These are phyloP conservation scores for Cornus controversa DNA, from an alignment of 148 eudicot species.

Conservation along the genomic window DNA sequence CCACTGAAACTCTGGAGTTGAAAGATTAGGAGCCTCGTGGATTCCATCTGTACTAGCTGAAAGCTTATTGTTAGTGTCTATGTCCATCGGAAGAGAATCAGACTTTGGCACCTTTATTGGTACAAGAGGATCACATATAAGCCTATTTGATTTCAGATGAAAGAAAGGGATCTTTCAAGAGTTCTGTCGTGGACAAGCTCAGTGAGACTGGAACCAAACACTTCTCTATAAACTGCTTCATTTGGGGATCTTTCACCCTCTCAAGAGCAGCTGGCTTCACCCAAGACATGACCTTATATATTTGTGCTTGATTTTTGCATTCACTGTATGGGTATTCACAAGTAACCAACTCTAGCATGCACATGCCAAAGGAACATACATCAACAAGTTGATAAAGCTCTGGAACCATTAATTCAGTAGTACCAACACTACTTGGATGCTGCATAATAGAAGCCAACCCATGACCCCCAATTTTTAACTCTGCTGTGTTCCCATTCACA, in stretches of 20 bases:
- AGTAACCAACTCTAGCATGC: constrained; percentile 14
- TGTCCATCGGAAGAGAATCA: constrained; percentile 28
- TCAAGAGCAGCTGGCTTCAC: constrained; percentile 36
- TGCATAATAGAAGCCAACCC: constrained; percentile 31
- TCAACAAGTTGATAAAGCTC: constrained; percentile 31
- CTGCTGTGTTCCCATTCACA: constrained; percentile 33
- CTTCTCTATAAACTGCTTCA: constrained; percentile 24
- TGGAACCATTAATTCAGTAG: constrained; percentile 33
- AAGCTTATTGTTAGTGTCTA: constrained; percentile 24
- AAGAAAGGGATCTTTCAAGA: constrained; percentile 45
- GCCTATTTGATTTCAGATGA: constrained; percentile 12
- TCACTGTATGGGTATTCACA: constrained; percentile 26
- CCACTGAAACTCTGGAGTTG: constrained; percentile 14
- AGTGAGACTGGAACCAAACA: constrained; percentile 9
- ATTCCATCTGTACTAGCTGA: no score
- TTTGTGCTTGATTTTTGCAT: constrained; percentile 28
- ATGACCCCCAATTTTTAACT: constrained; percentile 34
- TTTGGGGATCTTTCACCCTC: constrained; percentile 29
- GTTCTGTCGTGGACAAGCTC: constrained; percentile 39
- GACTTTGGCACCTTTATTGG: constrained; percentile 8
- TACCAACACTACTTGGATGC: constrained; percentile 20
- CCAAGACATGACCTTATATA: constrained; percentile 18
- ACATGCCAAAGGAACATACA: constrained; percentile 35
- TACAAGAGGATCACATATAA: constrained; percentile 6
- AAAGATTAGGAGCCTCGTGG: no score